These are phyloP conservation scores for Ottelia alismoides DNA, from an alignment of 106 monocot species.

Conservation along the genomic window DNA sequence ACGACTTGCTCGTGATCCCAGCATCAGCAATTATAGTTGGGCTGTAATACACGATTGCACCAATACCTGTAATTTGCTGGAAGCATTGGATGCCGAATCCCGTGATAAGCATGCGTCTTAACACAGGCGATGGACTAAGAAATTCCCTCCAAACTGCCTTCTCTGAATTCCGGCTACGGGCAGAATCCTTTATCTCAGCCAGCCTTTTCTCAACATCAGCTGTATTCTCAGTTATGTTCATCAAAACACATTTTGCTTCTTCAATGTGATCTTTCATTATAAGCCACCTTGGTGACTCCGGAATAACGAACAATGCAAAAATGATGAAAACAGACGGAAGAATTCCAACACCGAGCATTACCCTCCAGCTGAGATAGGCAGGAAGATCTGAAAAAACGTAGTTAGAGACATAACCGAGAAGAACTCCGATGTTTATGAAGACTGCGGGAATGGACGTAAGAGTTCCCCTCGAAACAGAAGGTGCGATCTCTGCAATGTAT, in stretches of 20 bases:
- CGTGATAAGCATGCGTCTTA: slow-evolving; percentile 16
- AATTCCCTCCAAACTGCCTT: slow-evolving; percentile 27
- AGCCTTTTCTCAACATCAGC: slow-evolving; percentile 18
- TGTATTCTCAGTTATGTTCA: slow-evolving; percentile 13
- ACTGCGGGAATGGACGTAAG: slow-evolving; percentile 35
- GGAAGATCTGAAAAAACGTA: slow-evolving; percentile 27
- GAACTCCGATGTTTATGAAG: slow-evolving; percentile 31
- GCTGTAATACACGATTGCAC: slow-evolving; percentile 31
- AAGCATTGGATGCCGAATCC: slow-evolving; percentile 32
- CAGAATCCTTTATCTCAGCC: slow-evolving; percentile 22
- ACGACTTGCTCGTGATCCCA: slow-evolving; percentile 14
- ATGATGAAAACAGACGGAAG: slow-evolving; percentile 29
- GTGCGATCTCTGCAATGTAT: slow-evolving; percentile 32
- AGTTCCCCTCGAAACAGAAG: slow-evolving; percentile 19
- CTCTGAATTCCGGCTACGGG: neutral
- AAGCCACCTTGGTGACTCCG: slow-evolving; percentile 37
- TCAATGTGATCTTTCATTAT: slow-evolving; percentile 22
- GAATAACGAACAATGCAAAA: slow-evolving; percentile 19
- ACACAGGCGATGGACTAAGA: slow-evolving; percentile 21
- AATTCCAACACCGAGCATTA: slow-evolving; percentile 31
- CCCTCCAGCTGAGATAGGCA: slow-evolving; percentile 25
- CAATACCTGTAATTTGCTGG: slow-evolving; percentile 35
- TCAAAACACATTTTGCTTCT: slow-evolving; percentile 18
- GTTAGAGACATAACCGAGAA: slow-evolving; percentile 43
- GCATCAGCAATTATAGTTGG: slow-evolving; percentile 24